Evolutionary conservation across 768 basidiomycete genomes (phyloP).

Genomic region (Chiua virens): DNA sequence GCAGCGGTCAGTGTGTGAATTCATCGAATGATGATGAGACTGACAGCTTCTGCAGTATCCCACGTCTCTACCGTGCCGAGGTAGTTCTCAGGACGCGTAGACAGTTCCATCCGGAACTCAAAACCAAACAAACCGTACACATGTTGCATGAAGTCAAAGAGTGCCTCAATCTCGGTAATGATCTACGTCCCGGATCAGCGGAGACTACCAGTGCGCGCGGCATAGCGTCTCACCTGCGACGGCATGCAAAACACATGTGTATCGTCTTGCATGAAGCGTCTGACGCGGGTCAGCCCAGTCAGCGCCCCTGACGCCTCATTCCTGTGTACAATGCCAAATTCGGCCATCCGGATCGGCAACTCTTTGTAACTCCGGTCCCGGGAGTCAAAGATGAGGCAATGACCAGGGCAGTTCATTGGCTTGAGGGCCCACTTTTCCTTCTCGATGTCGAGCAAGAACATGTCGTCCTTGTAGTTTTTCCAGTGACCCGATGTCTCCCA

Average conservation of each 20-base stretch:
- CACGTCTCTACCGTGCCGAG: slow-evolving; percentile 89
- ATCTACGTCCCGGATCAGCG: slow-evolving; percentile 48
- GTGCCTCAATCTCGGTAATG: slow-evolving; percentile 76
- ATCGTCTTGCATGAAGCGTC: slow-evolving; percentile 96
- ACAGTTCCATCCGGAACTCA: slow-evolving; percentile 89
- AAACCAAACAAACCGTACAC: slow-evolving; percentile 95
- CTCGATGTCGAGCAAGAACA: slow-evolving; percentile 93
- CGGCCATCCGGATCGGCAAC: slow-evolving; percentile 95
- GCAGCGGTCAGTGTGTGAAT: slow-evolving; percentile 5
- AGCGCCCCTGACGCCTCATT: slow-evolving; percentile 96
- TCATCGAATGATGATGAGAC: slow-evolving; percentile 13
- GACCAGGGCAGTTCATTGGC: slow-evolving; percentile 99
- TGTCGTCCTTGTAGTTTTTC: slow-evolving; percentile 97
- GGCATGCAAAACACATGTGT: slow-evolving; percentile 99
- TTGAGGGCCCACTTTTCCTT: slow-evolving; percentile 96
- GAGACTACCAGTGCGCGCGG: neutral
- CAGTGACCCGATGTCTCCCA: slow-evolving; percentile 99
- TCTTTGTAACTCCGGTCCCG: slow-evolving; percentile 94
- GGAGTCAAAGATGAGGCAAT: slow-evolving; percentile 94
- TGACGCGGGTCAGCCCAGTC: slow-evolving; percentile 88
- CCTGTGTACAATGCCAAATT: slow-evolving; percentile 95
- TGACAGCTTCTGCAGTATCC: slow-evolving; percentile 82
- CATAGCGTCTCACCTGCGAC: slow-evolving; percentile 56
- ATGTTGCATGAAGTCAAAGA: slow-evolving; percentile 95
- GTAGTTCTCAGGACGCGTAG: slow-evolving; percentile 93